Evolutionary conservation across 208 protist species (phyloP).

Genomic region (Acanthamoeba castellanii): DNA sequence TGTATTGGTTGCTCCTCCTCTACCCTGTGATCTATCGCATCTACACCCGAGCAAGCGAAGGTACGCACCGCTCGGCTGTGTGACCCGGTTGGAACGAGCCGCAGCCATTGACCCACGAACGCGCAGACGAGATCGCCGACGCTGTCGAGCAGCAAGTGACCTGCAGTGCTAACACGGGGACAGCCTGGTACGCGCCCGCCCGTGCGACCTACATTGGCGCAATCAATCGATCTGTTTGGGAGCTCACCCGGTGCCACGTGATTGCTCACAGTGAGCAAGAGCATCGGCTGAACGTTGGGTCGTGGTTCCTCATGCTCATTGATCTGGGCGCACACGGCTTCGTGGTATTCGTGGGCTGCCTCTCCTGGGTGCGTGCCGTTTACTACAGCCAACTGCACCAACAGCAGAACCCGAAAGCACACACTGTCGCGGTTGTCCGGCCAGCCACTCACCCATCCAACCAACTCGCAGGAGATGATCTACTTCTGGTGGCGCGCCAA

Average conservation of each 20-base stretch:
- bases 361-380: background rate
- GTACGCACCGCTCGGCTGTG: background rate
- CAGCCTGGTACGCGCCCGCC: background rate
- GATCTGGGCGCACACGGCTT: background rate
- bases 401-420: too few species aligned
- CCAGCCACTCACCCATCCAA: background rate
- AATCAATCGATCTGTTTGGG: background rate
- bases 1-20: conserved; percentile 19
- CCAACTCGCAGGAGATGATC: background rate
- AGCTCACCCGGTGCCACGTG: background rate
- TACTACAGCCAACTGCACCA: background rate
- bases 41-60: background rate
- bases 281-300: background rate
- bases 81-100: too few species aligned
- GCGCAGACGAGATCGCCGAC: background rate
- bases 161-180: conserved; percentile 11
- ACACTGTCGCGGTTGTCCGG: background rate
- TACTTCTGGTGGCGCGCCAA: background rate
- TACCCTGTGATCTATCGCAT: conserved; percentile 7
- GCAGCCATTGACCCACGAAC: background rate
- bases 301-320: conserved; percentile 55
- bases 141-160: conserved; percentile 25
- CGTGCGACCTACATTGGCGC: background rate
- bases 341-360: background rate
- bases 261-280: background rate